Base-by-base conservation (phyloP, 371 early-diverging fungal genomes). In the Mucor racemosus region DNA sequence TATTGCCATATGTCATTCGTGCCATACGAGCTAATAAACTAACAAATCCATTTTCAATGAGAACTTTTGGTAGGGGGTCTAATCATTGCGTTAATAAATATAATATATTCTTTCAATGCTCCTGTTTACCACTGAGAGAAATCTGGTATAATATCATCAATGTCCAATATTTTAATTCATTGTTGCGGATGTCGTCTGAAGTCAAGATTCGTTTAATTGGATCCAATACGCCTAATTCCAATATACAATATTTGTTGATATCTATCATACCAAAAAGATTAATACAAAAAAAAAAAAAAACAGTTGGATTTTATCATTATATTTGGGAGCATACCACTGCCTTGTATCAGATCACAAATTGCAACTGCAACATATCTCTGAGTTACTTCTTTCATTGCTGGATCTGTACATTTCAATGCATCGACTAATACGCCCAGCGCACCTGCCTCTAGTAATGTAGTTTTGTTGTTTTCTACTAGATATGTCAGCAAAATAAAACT, bases 141-240 rank as follows among this genome's bases (percentile, higher is more conserved):
- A 94, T 74, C 68, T 93, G 92, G 69, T 93, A 91, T 9, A 92
- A 66, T 1, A 92, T 81, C 85, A 92, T 88, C 41, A 94, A 69
- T 6, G 89, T 85, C 93, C 93, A 94, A 63, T 92, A 92, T 58
- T 90, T 90, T 6, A 93, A 74, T 61, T 94, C 94, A 59, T 88
- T 92, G 60, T 89, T 90, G 7, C 84, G 87, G 17, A 85, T 76
- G 17, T 80, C 76, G 0, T 79, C 73, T 5, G 84, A 78, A 26
- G 82, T 78, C 36, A 94, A 73, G 60, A 91, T 87, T 0, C 72
- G 71, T 19, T 84, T 77, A 34, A 94, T 79, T 0, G 88, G 80
- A 13, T 86, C 85, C 39, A 93, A 54, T 15, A 92, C 81, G 0
- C 90, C 92, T 36, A 88, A 73, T 33, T 82, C 77, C 13, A 91